Evolutionary conservation across 2,329 filamentous ascomycete genomes (phyloP), one percentile per base, ranked within the genome.

Genomic region (Penicillium sp.): DNA sequence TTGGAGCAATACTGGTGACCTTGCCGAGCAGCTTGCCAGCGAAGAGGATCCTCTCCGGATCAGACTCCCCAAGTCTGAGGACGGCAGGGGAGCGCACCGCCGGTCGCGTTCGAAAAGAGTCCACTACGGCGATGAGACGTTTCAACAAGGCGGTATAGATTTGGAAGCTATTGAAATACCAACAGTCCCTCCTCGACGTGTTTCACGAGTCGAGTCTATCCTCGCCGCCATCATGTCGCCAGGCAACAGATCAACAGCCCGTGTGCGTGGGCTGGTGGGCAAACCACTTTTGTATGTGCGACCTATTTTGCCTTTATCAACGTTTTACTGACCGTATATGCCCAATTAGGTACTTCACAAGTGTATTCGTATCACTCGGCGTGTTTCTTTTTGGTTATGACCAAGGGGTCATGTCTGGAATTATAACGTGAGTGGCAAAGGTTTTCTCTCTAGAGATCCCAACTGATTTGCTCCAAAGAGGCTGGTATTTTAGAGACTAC

Each of bases 1-100:
- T 66, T 97, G 91, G 91, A 92, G 90, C 70, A 91, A 97, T 74
- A 96, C 93, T 46, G 93, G 91, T 69, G 94, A 97, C 75, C 84
- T 97, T 67, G 91, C 90, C 68, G 93, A 97, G 78, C 93, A 95
- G 81, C 81, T 92, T 65, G 89, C 84, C 67, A 87, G 89, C 79
- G 85, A 86, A 68, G 85, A 93, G 75, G 90, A 96, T 72, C 90
- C 91, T 59, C 81, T 96, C 64, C 86, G 84, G 65, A 83, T 85
- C 65, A 86, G 84, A 66, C 80, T 93, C 59, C 80, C 81, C 68
- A 79, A 84, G 65, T 85, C 85, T 64, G 74, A 88, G 58, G 84
- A 90, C 71, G 83, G 75, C 65, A 79, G 66, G 56, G 66, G 62
- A 57, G 59, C 65, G 59, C 68, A 62, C 33, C 62, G 67, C 68